These are phyloP conservation scores for Tetradesmus lagerheimii DNA, from an alignment of 139 green algal genomes.

Conservation along the genomic window DNA sequence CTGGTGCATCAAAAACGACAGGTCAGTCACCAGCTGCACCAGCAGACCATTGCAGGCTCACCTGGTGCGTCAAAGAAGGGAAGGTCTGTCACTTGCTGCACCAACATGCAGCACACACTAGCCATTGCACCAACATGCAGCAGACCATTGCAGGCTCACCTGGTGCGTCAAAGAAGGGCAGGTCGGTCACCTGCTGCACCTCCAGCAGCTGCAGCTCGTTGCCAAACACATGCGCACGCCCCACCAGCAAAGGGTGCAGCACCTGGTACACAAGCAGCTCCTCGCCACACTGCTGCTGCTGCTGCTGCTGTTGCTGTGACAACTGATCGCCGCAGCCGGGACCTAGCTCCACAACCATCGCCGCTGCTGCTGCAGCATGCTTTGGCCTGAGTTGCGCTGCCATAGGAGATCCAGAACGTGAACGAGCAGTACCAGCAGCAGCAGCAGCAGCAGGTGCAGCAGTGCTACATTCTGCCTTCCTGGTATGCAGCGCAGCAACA, in stretches of 20 bases:
- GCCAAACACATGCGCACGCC: constrained; percentile 33
- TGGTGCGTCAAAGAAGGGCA: constrained; percentile 48
- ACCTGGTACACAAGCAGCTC: constrained; percentile 40
- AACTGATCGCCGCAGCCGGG: background rate
- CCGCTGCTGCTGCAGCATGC: background rate
- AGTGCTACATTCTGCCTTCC: background rate
- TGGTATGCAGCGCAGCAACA: background rate
- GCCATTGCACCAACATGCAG: no score
- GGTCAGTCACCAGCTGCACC: background rate
- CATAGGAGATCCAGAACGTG: background rate
- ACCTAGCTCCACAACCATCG: background rate
- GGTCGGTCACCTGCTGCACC: constrained; percentile 46
- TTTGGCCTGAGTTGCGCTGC: background rate
- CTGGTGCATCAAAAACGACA: no score
- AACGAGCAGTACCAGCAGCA: background rate
- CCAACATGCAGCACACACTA: no score
- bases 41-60: background rate
- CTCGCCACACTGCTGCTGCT: background rate
- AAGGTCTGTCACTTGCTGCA: constrained; percentile 36
- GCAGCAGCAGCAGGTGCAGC: background rate
- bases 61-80: constrained; percentile 49
- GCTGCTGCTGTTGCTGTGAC: background rate
- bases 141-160: background rate
- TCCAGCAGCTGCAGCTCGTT: constrained; percentile 46
- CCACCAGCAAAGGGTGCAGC: constrained; percentile 19